Base-by-base conservation (phyloP, 495 filamentous ascomycete genomes). In the Daldinia vernicosa region DNA sequence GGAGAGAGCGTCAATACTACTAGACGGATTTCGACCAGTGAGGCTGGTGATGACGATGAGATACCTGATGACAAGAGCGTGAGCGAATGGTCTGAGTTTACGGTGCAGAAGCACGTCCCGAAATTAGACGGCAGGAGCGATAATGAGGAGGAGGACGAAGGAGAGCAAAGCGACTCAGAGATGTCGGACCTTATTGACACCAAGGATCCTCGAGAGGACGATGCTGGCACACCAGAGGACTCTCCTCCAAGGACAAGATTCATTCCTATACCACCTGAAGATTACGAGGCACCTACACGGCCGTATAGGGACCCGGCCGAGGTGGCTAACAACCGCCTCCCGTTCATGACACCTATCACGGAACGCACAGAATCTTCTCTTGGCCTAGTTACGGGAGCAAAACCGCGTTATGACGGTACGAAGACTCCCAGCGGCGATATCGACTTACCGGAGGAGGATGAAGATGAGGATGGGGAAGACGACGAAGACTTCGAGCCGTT, bases 311-410 rank as follows among this genome's bases (percentile, higher is more conserved):
- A 96, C 72, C 87, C 91, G 69, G 84, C 84, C 1, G 86, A 92
- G 71, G 84, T 89, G 58, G 91, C 92, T 67, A 94, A 97, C 69
- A 96, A 91, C 76, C 89, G 93, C 55, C 83, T 98, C 7, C 95
- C 94, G 37, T 98, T 97, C 78, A 99, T 99, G 95, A 99, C 95
- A 0, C 95, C 95, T 12, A 99, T 99, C 66, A 93, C 95, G 6
- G 95, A 99, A 77, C 91, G 91, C 71, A 99, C 95, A 0, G 95
- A 99, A 79, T 91, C 89, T 22, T 95, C 93, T 0, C 76, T 97
- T 22, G 89, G 88, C 26, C 81, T 90, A 27, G 83, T 86, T 52
- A 90, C 90, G 1, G 82, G 78, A 69, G 69, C 81, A 74, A 78
- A 83, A 74, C 79, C 88, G 54, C 83, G 87, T 71, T 81, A 84